A percentile compares a stretch with the other conserved stretches of the same genome.
Conservation (phyloP, 2,329 filamentous ascomycete species). For the Trichoderma hamatum region DNA sequence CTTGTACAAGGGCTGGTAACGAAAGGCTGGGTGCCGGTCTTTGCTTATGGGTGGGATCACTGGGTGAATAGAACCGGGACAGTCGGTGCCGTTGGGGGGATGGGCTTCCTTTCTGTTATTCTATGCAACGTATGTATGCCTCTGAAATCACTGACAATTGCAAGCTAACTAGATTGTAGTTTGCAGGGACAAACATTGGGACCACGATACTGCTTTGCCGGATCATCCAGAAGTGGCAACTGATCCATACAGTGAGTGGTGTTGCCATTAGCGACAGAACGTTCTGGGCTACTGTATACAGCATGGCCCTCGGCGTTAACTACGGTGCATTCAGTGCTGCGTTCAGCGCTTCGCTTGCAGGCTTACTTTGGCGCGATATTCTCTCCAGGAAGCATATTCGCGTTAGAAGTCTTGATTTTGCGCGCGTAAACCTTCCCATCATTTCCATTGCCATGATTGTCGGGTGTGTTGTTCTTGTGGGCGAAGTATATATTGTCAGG, state of each 20-base stretch:
- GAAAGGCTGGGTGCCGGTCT: conserved; percentile 74
- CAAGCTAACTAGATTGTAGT: conserved; percentile 48
- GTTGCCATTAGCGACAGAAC: conserved; percentile 62
- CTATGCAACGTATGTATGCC: conserved; percentile 67
- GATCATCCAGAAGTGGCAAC: conserved; percentile 69
- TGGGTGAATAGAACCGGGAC: conserved; percentile 72
- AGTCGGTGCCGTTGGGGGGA: conserved; percentile 68
- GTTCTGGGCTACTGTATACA: conserved; percentile 75
- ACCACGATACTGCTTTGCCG: conserved; percentile 73
- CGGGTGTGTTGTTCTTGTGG: conserved; percentile 63
- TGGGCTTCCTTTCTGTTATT: conserved; percentile 72
- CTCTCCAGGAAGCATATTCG: conserved; percentile 68
- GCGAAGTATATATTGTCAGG: conserved; percentile 62
- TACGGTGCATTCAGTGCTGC: conserved; percentile 74
- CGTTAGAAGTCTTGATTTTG: conserved; percentile 66
- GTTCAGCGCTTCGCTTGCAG: conserved; percentile 72
- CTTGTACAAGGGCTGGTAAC: conserved; percentile 73
- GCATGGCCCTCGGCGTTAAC: conserved; percentile 75
- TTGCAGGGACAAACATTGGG: conserved; percentile 76
- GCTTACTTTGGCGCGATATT: conserved; percentile 73
- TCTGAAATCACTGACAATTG: not conserved
- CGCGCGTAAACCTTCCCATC: conserved; percentile 69
- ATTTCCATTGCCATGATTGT: conserved; percentile 70
- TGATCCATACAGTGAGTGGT: conserved; percentile 55
- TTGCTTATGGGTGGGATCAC: conserved; percentile 73